Evolutionary conservation across 352 stramenopile species (phyloP).

Genomic region (Pythium angustatum): DNA sequence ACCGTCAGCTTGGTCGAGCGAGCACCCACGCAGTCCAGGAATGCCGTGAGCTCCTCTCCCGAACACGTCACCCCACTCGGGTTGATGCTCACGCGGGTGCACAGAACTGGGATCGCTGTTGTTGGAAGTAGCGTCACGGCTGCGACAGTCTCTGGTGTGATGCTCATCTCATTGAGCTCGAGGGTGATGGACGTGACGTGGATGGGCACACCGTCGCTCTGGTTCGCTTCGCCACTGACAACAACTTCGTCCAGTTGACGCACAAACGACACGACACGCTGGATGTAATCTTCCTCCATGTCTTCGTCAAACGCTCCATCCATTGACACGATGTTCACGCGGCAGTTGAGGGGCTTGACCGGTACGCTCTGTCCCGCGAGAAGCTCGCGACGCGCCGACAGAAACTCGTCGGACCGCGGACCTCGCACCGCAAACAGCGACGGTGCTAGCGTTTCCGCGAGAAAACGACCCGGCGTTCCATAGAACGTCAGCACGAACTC

Average conservation of each 20-base stretch:
- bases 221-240: not conserved
- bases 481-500: constrained; percentile 26
- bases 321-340: constrained; percentile 20
- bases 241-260: not conserved
- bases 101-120: constrained; percentile 1
- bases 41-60: constrained; percentile 7
- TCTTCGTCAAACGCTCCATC: constrained; percentile 18
- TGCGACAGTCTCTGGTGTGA: not conserved
- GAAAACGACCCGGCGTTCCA: constrained; percentile 12
- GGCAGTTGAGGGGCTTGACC: constrained; percentile 1
- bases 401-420: not conserved
- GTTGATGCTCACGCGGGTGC: constrained; percentile 12
- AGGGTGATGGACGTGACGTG: not conserved
- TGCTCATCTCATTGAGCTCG: constrained; percentile 20
- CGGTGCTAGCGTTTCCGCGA: constrained; percentile 14
- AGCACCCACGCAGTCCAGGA: constrained; percentile 6
- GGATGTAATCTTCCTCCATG: constrained; percentile 17
- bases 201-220: not conserved
- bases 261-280: constrained; percentile 21
- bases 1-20: constrained; percentile 4
- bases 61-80: not conserved
- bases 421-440: not conserved
- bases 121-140: not conserved
- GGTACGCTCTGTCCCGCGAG: not conserved
- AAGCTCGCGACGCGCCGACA: constrained; percentile 1